phyloP scores from a whole-genome alignment of 805 yeast species.

The Metschnikowia proteae region DNA sequence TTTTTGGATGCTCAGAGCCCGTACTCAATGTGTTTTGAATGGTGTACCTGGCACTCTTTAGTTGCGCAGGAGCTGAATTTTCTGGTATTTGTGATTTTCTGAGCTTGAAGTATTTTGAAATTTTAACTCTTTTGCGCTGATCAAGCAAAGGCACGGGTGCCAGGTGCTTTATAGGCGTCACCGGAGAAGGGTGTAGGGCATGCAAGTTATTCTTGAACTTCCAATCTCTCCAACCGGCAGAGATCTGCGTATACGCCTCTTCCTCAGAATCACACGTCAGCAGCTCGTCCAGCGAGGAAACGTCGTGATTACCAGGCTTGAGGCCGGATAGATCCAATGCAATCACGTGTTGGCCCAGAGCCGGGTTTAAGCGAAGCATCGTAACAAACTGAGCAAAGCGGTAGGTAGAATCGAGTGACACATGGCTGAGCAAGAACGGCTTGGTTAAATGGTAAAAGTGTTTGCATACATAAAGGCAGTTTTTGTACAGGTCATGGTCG shows the following conservation, averaged over 20 bases:
- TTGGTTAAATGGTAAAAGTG: conserved; percentile 50
- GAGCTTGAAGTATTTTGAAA: conserved; percentile 17
- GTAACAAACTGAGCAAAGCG: conserved; percentile 78
- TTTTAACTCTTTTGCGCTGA: conserved; percentile 15
- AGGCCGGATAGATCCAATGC: conserved; percentile 54
- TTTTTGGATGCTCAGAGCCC: conserved; percentile 46
- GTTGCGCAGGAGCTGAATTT: neutral
- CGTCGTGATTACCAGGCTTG: conserved; percentile 31
- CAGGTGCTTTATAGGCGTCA: conserved; percentile 14
- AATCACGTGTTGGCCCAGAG: conserved; percentile 55
- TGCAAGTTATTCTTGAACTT: conserved; percentile 68
- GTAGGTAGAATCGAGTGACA: conserved; percentile 65
- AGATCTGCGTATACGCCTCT: conserved; percentile 20
- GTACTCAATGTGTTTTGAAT: neutral
- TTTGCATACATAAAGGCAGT: conserved; percentile 49
- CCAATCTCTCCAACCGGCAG: conserved; percentile 94
- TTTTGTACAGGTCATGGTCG: conserved; percentile 32
- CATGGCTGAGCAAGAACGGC: conserved; percentile 49
- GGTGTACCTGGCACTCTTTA: neutral
- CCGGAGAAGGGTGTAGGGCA: conserved; percentile 25
- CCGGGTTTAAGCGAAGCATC: conserved; percentile 52
- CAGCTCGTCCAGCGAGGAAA: conserved; percentile 10
- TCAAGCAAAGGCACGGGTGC: conserved; percentile 14
- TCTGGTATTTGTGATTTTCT: conserved; percentile 9
- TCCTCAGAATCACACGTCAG: conserved; percentile 5